These are phyloP conservation scores for Sequoiadendron giganteum DNA, from an alignment of 75 land plant species.

Conservation along the genomic window DNA sequence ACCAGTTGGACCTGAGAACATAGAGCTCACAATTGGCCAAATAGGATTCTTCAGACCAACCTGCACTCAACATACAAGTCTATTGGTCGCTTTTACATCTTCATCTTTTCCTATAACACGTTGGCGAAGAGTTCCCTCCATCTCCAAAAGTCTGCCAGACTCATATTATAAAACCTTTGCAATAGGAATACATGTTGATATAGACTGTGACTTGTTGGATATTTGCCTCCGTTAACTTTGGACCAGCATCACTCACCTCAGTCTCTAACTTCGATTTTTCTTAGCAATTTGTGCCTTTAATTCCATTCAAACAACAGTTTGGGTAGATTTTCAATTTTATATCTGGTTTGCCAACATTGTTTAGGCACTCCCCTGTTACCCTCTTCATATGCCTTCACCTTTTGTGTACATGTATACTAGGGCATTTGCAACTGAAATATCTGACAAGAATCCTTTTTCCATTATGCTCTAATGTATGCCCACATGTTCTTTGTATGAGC, in stretches of 20 bases:
- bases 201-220: slow-evolving; percentile 47
- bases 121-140: slow-evolving; percentile 56
- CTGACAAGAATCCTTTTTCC: too few relatives aligned
- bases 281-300: slow-evolving; percentile 39
- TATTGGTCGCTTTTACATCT: slow-evolving; percentile 54
- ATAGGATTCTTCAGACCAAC: slow-evolving; percentile 58
- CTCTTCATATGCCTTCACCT: too few relatives aligned
- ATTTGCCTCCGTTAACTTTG: slow-evolving; percentile 33
- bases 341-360: too few relatives aligned
- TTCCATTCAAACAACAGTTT: slow-evolving; percentile 16
- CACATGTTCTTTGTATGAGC: too few relatives aligned
- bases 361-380: too few relatives aligned
- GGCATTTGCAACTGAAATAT: too few relatives aligned
- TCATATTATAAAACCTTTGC: slow-evolving; percentile 57
- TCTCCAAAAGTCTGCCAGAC: slow-evolving; percentile 50
- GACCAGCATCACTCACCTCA: slow-evolving; percentile 40
- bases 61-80: slow-evolving; percentile 46
- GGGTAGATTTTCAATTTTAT: too few relatives aligned
- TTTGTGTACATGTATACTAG: too few relatives aligned
- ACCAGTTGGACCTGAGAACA: slow-evolving; percentile 64
- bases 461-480: too few relatives aligned
- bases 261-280: slow-evolving; percentile 40
- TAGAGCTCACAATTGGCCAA: slow-evolving; percentile 58
- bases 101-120: slow-evolving; percentile 56
- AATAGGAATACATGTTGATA: slow-evolving; percentile 57